Base-by-base conservation (phyloP, 2,329 filamentous ascomycete species). In the Aspergillus tubingensis region DNA sequence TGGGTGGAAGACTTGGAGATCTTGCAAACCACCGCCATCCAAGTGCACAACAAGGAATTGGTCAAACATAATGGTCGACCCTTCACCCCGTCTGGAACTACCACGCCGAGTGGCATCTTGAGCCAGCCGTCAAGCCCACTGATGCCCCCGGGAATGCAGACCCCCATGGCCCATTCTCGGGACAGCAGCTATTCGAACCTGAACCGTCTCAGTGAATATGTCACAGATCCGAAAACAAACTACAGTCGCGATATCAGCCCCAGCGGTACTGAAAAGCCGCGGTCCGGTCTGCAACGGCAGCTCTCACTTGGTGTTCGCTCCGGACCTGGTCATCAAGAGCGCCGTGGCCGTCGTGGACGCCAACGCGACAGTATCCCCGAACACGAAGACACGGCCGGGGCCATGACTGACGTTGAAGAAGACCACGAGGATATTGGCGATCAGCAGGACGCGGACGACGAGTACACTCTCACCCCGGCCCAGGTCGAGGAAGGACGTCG, bases 1-100 rank as follows among this genome's bases (percentile, higher is more conserved):
- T 89, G 86, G 86, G 80, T 87, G 43, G 83, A 87, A 66, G 85
- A 86, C 59, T 76, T 88, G 11, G 86, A 87, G 64, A 84, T 83
- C 43, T 79, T 89, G 27, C 86, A 89, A 67, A 76, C 76, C n/a
- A 84, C 82, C 5, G 80, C 85, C 0, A 88, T 88, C 70, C 82
- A 82, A 56, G 79, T 86, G 13, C 81, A 83, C 67, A 72, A 80
- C 64, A 83, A 82, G 67, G 77, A 72, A 55, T 64, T 62, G 7
- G 64, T 62, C 11, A 74, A 72, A 41, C 36, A 67, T 0, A 71
- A 74, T 51, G 65, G 65, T 6, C 68, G 69, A 11, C 62, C 67
- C 11, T 73, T 72, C 5, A 74, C 77, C 5, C 67, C 74, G 32
- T 78, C 77, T 38, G 77, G 78, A 76, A 75, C 62, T 74, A 74